phyloP scores from a whole-genome alignment of 441 rosid genomes.

The Syzygium malaccense region DNA sequence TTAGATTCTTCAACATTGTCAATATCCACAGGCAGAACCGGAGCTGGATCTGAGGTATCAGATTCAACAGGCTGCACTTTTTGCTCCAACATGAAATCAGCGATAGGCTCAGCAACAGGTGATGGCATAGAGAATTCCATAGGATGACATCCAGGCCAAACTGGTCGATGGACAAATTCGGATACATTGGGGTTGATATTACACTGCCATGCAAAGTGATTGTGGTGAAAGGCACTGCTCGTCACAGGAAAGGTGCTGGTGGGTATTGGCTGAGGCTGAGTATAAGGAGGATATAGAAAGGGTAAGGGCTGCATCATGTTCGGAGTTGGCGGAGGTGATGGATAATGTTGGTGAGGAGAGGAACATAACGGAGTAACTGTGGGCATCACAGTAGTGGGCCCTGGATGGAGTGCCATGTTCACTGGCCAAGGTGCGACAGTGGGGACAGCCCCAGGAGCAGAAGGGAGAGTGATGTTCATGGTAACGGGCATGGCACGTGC shows the following conservation, averaged over 20 bases:
- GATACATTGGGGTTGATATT: constrained; percentile 48
- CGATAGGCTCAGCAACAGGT: constrained; percentile 60
- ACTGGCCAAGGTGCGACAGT: constrained; percentile 73
- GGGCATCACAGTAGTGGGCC: constrained; percentile 44
- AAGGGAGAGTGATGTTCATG: constrained; percentile 55
- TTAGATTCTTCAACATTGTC: constrained; percentile 34
- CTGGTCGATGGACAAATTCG: constrained; percentile 64
- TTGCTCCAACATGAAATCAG: constrained; percentile 40
- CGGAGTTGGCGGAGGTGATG: constrained; percentile 90
- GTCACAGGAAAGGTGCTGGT: constrained; percentile 75
- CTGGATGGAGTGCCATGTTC: constrained; percentile 82
- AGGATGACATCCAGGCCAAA: constrained; percentile 75
- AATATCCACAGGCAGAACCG: constrained; percentile 47
- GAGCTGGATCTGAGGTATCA: constrained; percentile 25
- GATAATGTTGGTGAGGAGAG: constrained; percentile 60
- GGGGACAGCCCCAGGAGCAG: constrained; percentile 52
- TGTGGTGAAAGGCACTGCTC: constrained; percentile 70
- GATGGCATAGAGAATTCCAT: constrained; percentile 63
- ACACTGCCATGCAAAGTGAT: constrained; percentile 90
- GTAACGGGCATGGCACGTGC: constrained; percentile 56
- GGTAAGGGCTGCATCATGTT: constrained; percentile 88
- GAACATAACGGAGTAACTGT: constrained; percentile 40
- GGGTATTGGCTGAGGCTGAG: constrained; percentile 60
- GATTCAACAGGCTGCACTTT: constrained; percentile 22
- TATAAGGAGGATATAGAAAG: constrained; percentile 76